Evolutionary conservation across 352 stramenopile species (phyloP), one percentile per base, ranked within the genome.

Genomic region (Phytophthora cryptogea): DNA sequence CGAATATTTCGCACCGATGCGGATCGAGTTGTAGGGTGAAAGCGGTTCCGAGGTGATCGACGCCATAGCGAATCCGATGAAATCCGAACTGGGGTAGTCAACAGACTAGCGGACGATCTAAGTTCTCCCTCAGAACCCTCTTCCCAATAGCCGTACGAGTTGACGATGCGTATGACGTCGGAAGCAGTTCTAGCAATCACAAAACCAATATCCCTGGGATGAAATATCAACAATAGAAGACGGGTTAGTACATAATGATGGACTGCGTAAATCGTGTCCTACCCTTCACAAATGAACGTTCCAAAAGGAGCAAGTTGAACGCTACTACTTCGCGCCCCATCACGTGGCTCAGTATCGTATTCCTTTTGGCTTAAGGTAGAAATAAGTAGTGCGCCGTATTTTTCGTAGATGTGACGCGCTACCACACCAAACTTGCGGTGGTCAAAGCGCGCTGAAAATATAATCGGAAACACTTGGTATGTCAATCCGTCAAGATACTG

Each of bases 401-500:
- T 73, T 51, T 86, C 58, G 48, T 80, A 91, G 10, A 91, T 59
- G 23, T 81, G 73, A 8, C 75, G 75, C 32, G 72, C 77, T 28
- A 87, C 77, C 23, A 81, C 69, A 8, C 77, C 68, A 30, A 72
- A 91, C 35, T 71, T 83, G 11, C 84, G 57, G 20, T 72, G 59
- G 3, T 85, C 70, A 60, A 91, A 89, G 10, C 50, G 67, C 26
- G 74, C 70, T 6, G 75, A 80, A 50, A 91, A 88, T 7, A 86
- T 69, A 7, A 91, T 75, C 1, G 82, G 75, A 30, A 86, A 91
- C 11, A 88, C 47, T 51, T 89, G 82, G 39, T 82, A 67, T 48
- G 75, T 83, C 72, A 91, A 78, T n/a, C 82, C 82, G 30, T 83
- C 69, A 13, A 89, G 55, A 53, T 91, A 91, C 82, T 91, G 50